Evolutionary conservation across 306 rosid genomes (phyloP), one percentile per base, ranked within the genome.

Genomic region (Calophaca sinica): DNA sequence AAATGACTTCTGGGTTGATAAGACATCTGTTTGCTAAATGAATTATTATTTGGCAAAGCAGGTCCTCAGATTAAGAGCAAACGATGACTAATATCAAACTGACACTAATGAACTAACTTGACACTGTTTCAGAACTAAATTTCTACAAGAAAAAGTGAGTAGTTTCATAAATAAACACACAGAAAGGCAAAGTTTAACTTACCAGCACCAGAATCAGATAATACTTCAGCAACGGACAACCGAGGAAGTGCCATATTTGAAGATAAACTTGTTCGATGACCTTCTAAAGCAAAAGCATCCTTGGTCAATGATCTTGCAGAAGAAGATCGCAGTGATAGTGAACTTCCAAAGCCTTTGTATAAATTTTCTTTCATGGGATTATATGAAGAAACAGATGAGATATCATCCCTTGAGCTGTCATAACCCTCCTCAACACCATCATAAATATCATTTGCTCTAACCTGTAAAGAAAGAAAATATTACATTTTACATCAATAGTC

Each of bases 321-420:
- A 75, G 88, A 88, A 70, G 96, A 92, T 57, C 84, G 96, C 82
- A 96, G 80, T 60, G 99, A 96, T 1, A 87, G 63, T 13, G 94
- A 90, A 86, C 98, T 92, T 79, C 90, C 98, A 70, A 90, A 88
- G 77, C 89, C 84, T 90, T 88, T 90, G 73, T 83, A 79, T 46
- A 91, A 31, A 68, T 79, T 81, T 66, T 87, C 97, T 86, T 80
- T 94, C 81, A 75, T 72, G 38, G 93, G 96, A 53, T 84, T 96
- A 88, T 84, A 96, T 5, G 99, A 96, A n/a, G 99, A 92, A 77
- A 96, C 96, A 26, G 99, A 96, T 26, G 97, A 92, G 68, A 88
- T 75, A 76, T 96, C 99, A 81, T 96, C 99, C 79, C 87, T 92
- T 38, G 98, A 88, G 90, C 99, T 92, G 62, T 92, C 98, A 83